Percentiles rank a stretch among this genome's conserved stretches.
Evolutionary conservation across 352 stramenopile species (phyloP).

Genomic region (Phytopythium delawarense): DNA sequence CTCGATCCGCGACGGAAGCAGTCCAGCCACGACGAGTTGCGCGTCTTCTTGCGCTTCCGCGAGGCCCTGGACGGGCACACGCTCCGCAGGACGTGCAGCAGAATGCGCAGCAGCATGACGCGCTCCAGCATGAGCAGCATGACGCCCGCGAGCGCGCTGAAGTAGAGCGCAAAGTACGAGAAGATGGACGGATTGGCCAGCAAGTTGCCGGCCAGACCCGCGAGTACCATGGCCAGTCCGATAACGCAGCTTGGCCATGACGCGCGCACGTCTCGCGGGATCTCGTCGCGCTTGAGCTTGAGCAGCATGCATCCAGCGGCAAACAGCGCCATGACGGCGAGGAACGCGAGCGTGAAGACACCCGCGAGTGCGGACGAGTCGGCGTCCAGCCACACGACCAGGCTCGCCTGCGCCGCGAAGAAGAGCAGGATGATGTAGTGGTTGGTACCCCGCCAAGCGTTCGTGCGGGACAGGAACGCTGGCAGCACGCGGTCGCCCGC

Average conservation of each 20-base stretch:
- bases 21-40: neutral
- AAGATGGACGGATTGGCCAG: conserved; percentile 71
- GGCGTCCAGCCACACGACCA: conserved; percentile 75
- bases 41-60: neutral
- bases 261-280: conserved; percentile 83
- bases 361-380: conserved; percentile 82
- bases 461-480: conserved; percentile 51
- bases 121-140: conserved; percentile 84
- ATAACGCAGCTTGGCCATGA: conserved; percentile 82
- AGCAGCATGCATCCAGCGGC: conserved; percentile 89
- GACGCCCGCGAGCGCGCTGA: conserved; percentile 55
- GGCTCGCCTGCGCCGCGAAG: conserved; percentile 60
- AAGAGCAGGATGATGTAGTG: conserved; percentile 84
- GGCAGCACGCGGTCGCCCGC: conserved; percentile 71
- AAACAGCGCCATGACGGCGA: conserved; percentile 91
- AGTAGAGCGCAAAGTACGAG: conserved; percentile 81
- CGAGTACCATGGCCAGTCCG: conserved; percentile 64
- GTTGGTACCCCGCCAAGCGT: conserved; percentile 78
- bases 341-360: conserved; percentile 91
- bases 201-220: conserved; percentile 61
- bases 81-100: conserved; percentile 62
- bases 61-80: conserved; percentile 46
- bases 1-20: neutral
- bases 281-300: conserved; percentile 89
- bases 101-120: conserved; percentile 67